phyloP scores from a whole-genome alignment of 208 protist species.

The Leptomonas seymouri region DNA sequence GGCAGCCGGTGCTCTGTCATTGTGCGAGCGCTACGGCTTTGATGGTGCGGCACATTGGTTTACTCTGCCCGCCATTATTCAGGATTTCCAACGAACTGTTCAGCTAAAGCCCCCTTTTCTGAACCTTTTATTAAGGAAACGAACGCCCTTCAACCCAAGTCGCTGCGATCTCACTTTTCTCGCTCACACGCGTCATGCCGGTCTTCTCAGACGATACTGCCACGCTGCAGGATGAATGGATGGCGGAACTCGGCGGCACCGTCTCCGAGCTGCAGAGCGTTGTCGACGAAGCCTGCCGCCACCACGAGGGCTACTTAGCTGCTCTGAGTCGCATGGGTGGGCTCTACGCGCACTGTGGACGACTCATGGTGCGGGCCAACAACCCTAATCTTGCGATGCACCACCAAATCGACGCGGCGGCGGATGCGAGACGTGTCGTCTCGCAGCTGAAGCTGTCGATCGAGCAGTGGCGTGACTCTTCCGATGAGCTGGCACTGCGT shows the following conservation, averaged over 20 bases:
- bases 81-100: too few relatives aligned
- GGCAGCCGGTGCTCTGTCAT: too few relatives aligned
- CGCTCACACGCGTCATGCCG: background rate
- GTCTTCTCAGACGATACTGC: background rate
- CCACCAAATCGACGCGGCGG: background rate
- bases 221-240: background rate
- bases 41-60: too few relatives aligned
- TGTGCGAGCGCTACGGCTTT: too few relatives aligned
- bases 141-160: too few relatives aligned
- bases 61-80: too few relatives aligned
- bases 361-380: slow-evolving; percentile 4
- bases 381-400: background rate
- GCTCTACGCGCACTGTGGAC: slow-evolving; percentile 5
- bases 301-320: background rate
- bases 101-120: too few relatives aligned
- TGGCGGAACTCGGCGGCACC: background rate
- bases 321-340: slow-evolving; percentile 5
- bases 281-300: background rate
- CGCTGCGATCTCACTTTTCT: background rate
- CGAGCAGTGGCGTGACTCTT: slow-evolving; percentile 1
- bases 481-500: background rate
- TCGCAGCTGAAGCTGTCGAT: slow-evolving; percentile 12
- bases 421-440: background rate
- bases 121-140: too few relatives aligned
- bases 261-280: slow-evolving; percentile 9